Conservation (phyloP, 805 yeast genomes). For the Pichia paraexigua region DNA sequence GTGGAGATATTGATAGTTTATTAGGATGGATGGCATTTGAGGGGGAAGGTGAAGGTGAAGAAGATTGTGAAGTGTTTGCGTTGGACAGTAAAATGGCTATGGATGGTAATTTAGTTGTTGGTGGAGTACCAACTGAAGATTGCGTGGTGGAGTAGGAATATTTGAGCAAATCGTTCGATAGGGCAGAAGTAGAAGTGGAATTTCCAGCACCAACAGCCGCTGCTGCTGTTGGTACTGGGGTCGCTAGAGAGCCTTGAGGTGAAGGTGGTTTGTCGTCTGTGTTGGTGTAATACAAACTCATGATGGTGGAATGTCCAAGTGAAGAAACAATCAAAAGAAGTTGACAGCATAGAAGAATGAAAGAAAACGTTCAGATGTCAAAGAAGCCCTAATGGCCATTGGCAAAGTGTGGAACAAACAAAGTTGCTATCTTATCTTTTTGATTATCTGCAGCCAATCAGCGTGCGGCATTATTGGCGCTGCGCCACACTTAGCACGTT, state of each 20-base stretch:
- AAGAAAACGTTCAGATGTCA: no score
- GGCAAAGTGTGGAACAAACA: no score
- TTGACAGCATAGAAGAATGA: no score
- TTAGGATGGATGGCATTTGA: not conserved
- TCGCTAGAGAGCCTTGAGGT: no score
- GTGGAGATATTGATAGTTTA: not conserved
- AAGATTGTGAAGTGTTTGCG: not conserved
- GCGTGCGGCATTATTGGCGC: not conserved
- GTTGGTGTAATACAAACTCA: no score
- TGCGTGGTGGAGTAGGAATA: conserved; percentile 9
- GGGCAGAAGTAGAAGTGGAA: not conserved
- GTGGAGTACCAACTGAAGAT: conserved; percentile 1
- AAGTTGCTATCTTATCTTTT: no score
- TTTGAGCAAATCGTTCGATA: conserved; percentile 13
- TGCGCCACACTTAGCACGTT: no score
- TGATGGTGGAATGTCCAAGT: no score
- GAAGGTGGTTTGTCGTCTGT: not conserved
- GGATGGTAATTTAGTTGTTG: conserved; percentile 2
- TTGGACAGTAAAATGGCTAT: conserved; percentile 2
- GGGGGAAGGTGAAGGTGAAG: not conserved
- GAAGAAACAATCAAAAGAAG: no score
- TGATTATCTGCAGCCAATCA: not conserved
- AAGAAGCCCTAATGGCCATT: no score
- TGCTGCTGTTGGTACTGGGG: no score
- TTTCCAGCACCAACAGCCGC: not conserved